Evolutionary conservation across 2,329 filamentous ascomycete species (phyloP).

Genomic region (Exophiala oligosperma): DNA sequence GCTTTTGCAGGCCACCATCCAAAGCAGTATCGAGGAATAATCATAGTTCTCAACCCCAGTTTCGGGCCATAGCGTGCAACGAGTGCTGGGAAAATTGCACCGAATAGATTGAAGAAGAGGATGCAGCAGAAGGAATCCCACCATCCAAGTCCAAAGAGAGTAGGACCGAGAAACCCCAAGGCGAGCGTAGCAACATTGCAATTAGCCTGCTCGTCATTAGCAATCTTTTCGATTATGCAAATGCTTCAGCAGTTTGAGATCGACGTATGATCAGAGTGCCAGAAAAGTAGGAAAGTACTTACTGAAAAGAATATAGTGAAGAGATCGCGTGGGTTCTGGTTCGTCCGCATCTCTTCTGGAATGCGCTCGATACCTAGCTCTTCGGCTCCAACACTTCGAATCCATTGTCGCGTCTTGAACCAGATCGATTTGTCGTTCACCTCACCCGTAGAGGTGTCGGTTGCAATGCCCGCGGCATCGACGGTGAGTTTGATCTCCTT

Average conservation of each 20-base stretch:
- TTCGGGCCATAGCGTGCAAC: slow-evolving; percentile 32
- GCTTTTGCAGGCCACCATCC: slow-evolving; percentile 31
- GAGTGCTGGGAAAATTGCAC: slow-evolving; percentile 30
- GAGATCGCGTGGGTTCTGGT: slow-evolving; percentile 22
- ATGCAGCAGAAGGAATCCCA: slow-evolving; percentile 31
- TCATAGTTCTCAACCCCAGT: slow-evolving; percentile 34
- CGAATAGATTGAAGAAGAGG: slow-evolving; percentile 35
- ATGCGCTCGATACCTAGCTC: slow-evolving; percentile 24
- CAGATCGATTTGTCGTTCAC: slow-evolving; percentile 3
- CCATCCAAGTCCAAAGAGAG: slow-evolving; percentile 29
- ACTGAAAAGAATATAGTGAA: slow-evolving; percentile 25
- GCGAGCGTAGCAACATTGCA: slow-evolving; percentile 21
- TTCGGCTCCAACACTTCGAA: slow-evolving; percentile 21
- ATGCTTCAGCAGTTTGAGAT: no score
- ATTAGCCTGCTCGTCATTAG: slow-evolving; percentile 7
- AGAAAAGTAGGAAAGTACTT: no score
- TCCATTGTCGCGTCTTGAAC: slow-evolving; percentile 15
- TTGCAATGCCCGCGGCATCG: slow-evolving; percentile 1
- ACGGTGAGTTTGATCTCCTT: slow-evolving; percentile 4
- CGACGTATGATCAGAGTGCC: no score
- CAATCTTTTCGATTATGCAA: no score
- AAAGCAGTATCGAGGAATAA: slow-evolving; percentile 34
- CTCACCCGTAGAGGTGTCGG: not conserved
- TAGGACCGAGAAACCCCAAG: slow-evolving; percentile 12
- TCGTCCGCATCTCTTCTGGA: slow-evolving; percentile 18